Evolutionary conservation across 176 grass and related monocot genomes (phyloP), one percentile per base, ranked within the genome.

Genomic region (Ampelocalamus luodianensis): DNA sequence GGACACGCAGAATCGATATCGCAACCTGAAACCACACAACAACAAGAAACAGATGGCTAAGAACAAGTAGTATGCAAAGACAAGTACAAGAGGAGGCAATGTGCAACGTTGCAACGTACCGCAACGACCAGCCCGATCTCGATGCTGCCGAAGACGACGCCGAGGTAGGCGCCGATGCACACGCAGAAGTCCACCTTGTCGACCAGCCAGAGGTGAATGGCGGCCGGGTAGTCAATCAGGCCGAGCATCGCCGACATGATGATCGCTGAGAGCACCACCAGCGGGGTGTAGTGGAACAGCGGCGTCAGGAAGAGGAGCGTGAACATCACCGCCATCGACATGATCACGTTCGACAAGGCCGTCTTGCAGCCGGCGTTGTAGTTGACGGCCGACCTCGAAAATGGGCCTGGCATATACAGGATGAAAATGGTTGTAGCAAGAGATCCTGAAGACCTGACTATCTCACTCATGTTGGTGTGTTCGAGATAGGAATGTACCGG

Each of bases 111-210:
- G 69, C 11, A 7, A 76, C 43, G 7, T 81, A 94, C 91, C 14
- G 93, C 93, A 6, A 98, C 75, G 15, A 94, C 73, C 3, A 98
- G 82, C 5, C 96, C 96, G 42, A 89, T 86, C 88, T 98, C 91
- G 32, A 98, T 91, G 72, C 93, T 95, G 63, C 85, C 93, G 85
- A 98, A 94, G 74, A 98, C 93, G 82, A 98, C 96, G 39, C 96
- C 96, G 20, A 98, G 65, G 92, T 92, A 98, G 1, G 96, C 96
- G 61, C 89, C 93, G 6, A 92, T 3, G 79, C 96, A 98, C 17
- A 95, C 96, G 77, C 91, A 95, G 80, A 98, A 98, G 89, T 98
- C 96, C 11, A 98, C 84, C 88, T 98, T 98, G 90, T 98, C 96
- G 12, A 98, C 93, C 11, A 68, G 87, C 96, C 96, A 98, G 7